Evolutionary conservation across 1,284 basidiomycete species (phyloP).

Genomic region (Puccinia brachypodii): DNA sequence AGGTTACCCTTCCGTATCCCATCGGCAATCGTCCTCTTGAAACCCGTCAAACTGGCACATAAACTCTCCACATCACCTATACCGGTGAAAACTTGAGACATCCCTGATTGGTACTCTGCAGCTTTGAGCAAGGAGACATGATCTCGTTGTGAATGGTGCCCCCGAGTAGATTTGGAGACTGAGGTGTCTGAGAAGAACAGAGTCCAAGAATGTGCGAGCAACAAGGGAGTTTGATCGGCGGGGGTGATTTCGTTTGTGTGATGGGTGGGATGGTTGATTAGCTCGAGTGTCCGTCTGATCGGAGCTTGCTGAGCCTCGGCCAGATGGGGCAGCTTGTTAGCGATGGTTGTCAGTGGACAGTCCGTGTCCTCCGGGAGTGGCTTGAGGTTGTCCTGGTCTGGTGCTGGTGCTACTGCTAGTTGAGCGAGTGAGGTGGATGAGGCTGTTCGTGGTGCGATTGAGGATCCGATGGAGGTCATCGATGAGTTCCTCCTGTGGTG

Average conservation of each 20-base stretch:
- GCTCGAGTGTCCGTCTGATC: constrained; percentile 32
- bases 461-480: constrained; percentile 1
- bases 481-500: constrained; percentile 23
- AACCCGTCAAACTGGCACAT: constrained; percentile 25
- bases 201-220: constrained; percentile 25
- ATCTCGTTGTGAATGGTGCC: constrained; percentile 22
- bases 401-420: background rate
- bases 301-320: constrained; percentile 28
- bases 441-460: constrained; percentile 9
- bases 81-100: constrained; percentile 28
- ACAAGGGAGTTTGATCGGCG: background rate
- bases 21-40: constrained; percentile 22
- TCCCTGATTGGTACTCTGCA: constrained; percentile 43
- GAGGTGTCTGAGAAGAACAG: constrained; percentile 46
- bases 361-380: background rate
- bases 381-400: background rate
- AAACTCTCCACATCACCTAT: constrained; percentile 32
- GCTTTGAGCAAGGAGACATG: constrained; percentile 32
- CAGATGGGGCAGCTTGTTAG: constrained; percentile 30
- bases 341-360: constrained; percentile 18
- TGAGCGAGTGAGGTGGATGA: constrained; percentile 12
- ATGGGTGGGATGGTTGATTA: constrained; percentile 3
- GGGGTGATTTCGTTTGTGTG: background rate
- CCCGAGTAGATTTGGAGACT: constrained; percentile 17
- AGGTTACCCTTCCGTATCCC: constrained; percentile 9